These are phyloP conservation scores for Clausena lansium DNA, from an alignment of 345 rosid genomes.

Conservation along the genomic window DNA sequence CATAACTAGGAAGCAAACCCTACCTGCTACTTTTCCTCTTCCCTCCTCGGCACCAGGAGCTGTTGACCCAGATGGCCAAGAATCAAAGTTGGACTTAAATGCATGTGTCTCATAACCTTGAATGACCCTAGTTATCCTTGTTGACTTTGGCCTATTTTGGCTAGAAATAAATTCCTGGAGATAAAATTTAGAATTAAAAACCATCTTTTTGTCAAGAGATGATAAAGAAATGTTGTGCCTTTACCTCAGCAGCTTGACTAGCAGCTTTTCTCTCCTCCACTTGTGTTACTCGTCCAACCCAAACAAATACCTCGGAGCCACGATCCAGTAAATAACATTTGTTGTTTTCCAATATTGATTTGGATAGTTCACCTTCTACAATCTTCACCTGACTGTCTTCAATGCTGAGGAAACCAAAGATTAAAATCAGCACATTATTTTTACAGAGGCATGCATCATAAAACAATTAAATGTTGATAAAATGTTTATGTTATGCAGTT, in stretches of 20 bases:
- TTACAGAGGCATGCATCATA: neutral
- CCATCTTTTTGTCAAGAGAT: constrained; percentile 6
- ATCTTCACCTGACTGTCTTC: constrained; percentile 51
- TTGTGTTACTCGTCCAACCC: constrained; percentile 98
- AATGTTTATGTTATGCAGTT: neutral
- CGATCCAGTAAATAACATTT: constrained; percentile 81
- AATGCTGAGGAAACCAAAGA: constrained; percentile 46
- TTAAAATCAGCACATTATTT: constrained; percentile 20
- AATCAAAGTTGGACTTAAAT: constrained; percentile 88
- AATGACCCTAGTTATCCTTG: constrained; percentile 69
- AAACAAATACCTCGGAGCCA: constrained; percentile 86
- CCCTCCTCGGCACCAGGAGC: constrained; percentile 88
- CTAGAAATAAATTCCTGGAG: constrained; percentile 71
- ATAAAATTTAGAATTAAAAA: constrained; percentile 29
- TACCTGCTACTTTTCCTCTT: constrained; percentile 99
- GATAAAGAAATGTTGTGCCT: constrained; percentile 11
- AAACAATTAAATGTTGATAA: neutral
- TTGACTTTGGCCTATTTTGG: constrained; percentile 87
- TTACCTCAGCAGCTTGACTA: constrained; percentile 85
- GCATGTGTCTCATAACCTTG: constrained; percentile 94
- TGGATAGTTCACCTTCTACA: constrained; percentile 75
- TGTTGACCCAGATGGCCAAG: constrained; percentile 91
- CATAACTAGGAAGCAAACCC: constrained; percentile 15
- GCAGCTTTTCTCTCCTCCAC: constrained; percentile 96
- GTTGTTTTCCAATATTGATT: constrained; percentile 75